Evolutionary conservation across 108 stramenopile genomes (phyloP), one percentile per base, ranked within the genome.

Genomic region (Cyclotella baltica): DNA sequence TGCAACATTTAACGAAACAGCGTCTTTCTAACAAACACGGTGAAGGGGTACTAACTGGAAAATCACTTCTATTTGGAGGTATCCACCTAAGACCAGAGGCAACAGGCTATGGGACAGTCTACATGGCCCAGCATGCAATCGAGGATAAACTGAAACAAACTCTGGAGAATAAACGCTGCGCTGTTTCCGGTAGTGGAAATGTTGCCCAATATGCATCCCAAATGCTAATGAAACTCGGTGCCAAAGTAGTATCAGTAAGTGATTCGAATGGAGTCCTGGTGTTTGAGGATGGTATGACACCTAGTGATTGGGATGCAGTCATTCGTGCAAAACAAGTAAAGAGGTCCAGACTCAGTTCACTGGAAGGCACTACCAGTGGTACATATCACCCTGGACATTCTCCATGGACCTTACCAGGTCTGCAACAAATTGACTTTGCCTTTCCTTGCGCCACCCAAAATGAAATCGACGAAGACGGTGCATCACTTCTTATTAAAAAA

Each of bases 381-480:
- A 29, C 35, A 30, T 92, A 92, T 72, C 40, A 67, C 34, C 57
- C 77, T 20, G 69, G 65, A 1, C 31, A 85, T 18, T 69, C 84
- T 31, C 86, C 87, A 16, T 92, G 89, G 89, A 61, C 69, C 0
- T 18, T 90, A 34, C 53, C 74, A 0, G 81, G 67, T 35, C 46
- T 89, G 31, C 27, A 56, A 27, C 27, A 56, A 29, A 57, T 81
- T 22, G 87, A 94, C 59, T 80, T 90, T 53, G 93, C 93, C 2
- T 83, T 92, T 62, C 93, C 93, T 0, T 94, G 91, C 67, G 93
- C 93, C 5, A 94, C 93, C 28, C 93, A 94, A 70, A 94, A 94
- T 83, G 93, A 94, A 86, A 86, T 94, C 23, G 74, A 91, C 65
- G 62, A 79, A 30, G 70, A 80, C 13, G 86, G 69, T 36, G 90